phyloP scores from a whole-genome alignment of 2,329 filamentous ascomycete genomes.

The Talaromyces sp. region DNA sequence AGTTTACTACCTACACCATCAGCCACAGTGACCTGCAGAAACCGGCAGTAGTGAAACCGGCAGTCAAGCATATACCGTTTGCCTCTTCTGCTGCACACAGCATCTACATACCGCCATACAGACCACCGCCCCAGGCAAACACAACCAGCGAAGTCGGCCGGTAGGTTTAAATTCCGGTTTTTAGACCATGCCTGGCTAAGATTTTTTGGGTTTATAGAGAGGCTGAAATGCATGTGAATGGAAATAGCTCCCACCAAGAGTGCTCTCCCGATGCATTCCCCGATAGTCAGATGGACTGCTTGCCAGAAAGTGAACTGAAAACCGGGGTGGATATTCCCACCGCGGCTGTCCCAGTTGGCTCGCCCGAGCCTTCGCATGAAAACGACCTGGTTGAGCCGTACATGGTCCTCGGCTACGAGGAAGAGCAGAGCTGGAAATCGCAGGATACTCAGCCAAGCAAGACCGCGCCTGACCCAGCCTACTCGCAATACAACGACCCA shows the following conservation, averaged over 20 bases:
- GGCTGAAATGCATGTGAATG: not conserved
- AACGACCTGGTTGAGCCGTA: constrained; percentile 9
- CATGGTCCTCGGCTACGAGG: constrained; percentile 12
- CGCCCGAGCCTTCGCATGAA: not conserved
- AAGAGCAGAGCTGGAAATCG: constrained; percentile 1
- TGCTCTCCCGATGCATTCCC: not conserved
- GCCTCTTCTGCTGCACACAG: constrained; percentile 12
- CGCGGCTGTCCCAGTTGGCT: not conserved
- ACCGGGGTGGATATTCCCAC: not conserved
- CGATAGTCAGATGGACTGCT: constrained; percentile 7
- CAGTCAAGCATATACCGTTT: constrained; percentile 6
- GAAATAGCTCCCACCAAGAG: not conserved
- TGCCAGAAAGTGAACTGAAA: not conserved
- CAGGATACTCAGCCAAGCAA: constrained; percentile 16
- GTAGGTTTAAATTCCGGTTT: not conserved
- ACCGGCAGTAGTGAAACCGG: not conserved
- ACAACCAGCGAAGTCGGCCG: not conserved
- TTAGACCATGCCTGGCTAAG: constrained; percentile 1
- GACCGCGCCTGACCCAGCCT: constrained; percentile 27
- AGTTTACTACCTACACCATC: constrained; percentile 9
- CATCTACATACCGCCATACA: constrained; percentile 7
- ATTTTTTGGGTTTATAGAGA: not conserved
- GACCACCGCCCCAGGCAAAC: not conserved
- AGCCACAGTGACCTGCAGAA: constrained; percentile 1
- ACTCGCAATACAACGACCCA: constrained; percentile 36